phyloP scores from a whole-genome alignment of 768 basidiomycete genomes.

The Lactifluus subvellereus region DNA sequence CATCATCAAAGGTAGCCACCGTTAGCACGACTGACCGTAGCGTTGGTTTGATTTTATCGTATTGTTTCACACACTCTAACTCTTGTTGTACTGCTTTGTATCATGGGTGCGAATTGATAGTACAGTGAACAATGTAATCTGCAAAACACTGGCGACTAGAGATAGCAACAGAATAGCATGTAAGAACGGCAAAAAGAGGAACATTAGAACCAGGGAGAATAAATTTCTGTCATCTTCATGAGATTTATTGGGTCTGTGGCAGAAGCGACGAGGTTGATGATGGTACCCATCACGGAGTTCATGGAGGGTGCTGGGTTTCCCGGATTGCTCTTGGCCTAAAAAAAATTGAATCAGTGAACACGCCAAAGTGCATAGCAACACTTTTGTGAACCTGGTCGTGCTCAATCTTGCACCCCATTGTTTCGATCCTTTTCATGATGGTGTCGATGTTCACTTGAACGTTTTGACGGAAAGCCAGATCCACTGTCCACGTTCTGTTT shows the following conservation, averaged over 20 bases:
- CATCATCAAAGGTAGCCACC: conserved; percentile 29
- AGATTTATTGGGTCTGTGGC: conserved; percentile 85
- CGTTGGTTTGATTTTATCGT: background rate
- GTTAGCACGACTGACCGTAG: background rate
- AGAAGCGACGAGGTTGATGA: conserved; percentile 73
- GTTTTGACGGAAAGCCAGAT: conserved; percentile 50
- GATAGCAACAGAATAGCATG: conserved; percentile 4
- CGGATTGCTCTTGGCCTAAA: conserved; percentile 30
- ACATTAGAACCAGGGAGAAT: conserved; percentile 76
- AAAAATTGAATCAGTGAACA: background rate
- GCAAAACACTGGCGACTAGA: conserved; percentile 17
- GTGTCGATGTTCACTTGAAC: conserved; percentile 57
- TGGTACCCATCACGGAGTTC: conserved; percentile 69
- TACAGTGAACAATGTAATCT: conserved; percentile 9
- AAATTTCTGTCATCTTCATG: conserved; percentile 79
- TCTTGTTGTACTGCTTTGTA: conserved; percentile 18
- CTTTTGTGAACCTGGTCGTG: conserved; percentile 59
- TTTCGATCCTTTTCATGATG: conserved; percentile 74
- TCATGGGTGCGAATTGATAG: conserved; percentile 14
- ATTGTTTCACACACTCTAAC: conserved; percentile 6
- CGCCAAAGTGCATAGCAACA: conserved; percentile 5
- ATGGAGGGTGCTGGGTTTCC: conserved; percentile 35
- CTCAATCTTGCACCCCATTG: conserved; percentile 81
- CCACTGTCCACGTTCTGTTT: conserved; percentile 51
- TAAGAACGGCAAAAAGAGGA: conserved; percentile 6